Evolutionary conservation across 2,329 filamentous ascomycete species (phyloP).

Genomic region (Neonectria hederae): DNA sequence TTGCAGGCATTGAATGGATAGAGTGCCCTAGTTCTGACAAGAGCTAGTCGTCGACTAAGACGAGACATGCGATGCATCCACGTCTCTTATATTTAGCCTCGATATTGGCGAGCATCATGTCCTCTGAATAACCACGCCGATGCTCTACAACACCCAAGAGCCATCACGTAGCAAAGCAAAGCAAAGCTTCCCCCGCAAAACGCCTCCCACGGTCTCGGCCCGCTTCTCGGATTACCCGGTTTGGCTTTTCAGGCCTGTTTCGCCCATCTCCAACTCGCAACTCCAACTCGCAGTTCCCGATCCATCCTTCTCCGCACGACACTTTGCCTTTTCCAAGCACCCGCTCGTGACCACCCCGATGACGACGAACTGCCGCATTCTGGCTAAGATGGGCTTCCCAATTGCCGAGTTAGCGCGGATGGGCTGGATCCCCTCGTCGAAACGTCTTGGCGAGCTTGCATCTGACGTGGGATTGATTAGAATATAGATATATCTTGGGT

Average conservation of each 20-base stretch:
- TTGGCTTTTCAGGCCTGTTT: background rate
- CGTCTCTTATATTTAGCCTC: background rate
- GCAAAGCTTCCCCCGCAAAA: background rate
- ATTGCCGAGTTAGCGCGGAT: conserved; percentile 15
- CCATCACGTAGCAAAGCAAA: too few species aligned
- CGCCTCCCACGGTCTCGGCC: background rate
- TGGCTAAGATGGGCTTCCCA: conserved; percentile 1
- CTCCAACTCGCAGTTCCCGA: background rate
- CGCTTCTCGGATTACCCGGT: conserved; percentile 5
- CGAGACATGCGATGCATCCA: background rate
- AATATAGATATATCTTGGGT: too few species aligned
- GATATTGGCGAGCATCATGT: too few species aligned
- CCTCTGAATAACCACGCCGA: too few species aligned
- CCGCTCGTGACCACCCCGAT: conserved; percentile 9
- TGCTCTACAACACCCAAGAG: background rate
- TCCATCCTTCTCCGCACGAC: conserved; percentile 18
- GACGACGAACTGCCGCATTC: conserved; percentile 1
- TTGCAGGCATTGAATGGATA: background rate
- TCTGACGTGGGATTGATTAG: conserved; percentile 22
- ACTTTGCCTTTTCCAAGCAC: conserved; percentile 1
- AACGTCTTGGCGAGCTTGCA: conserved; percentile 1
- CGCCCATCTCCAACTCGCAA: background rate
- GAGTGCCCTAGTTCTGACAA: background rate
- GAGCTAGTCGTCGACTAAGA: background rate
- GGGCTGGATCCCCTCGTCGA: background rate